These are phyloP conservation scores for Populus deltoides DNA, from an alignment of 345 rosid species.

Conservation along the genomic window DNA sequence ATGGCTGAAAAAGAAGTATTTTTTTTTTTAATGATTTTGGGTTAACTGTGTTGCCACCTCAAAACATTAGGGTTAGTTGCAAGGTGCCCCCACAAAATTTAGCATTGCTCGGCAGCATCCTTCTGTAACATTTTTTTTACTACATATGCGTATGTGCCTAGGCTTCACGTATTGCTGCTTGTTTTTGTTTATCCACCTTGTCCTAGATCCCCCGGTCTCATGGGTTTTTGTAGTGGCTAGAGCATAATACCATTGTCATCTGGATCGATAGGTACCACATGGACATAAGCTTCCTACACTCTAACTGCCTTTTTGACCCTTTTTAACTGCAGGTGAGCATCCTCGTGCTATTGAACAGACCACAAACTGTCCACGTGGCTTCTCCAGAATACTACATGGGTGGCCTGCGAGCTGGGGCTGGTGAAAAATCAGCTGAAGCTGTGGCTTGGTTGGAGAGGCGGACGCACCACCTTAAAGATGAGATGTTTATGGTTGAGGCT, in stretches of 20 bases:
- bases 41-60: neutral
- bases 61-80: neutral
- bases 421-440: slow-evolving; percentile 44
- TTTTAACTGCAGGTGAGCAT: slow-evolving; percentile 56
- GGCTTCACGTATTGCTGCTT: neutral
- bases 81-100: neutral
- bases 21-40: neutral
- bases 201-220: too few relatives aligned
- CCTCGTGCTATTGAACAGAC: slow-evolving; percentile 63
- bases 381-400: slow-evolving; percentile 32
- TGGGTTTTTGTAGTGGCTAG: neutral
- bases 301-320: neutral
- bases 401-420: slow-evolving; percentile 19
- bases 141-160: neutral
- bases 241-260: neutral
- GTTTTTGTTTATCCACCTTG: too few relatives aligned
- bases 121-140: too few relatives aligned
- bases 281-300: neutral
- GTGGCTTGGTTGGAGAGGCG: slow-evolving; percentile 69
- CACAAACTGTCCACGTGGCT: slow-evolving; percentile 46
- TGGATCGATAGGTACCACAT: neutral
- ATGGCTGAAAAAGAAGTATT: neutral
- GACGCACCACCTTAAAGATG: slow-evolving; percentile 67
- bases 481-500: slow-evolving; percentile 71
- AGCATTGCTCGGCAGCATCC: neutral